A percentile compares a stretch with the other conserved stretches of the same genome.
Evolutionary conservation across 106 monocot species (phyloP).

Genomic region (Iris macrosiphon): DNA sequence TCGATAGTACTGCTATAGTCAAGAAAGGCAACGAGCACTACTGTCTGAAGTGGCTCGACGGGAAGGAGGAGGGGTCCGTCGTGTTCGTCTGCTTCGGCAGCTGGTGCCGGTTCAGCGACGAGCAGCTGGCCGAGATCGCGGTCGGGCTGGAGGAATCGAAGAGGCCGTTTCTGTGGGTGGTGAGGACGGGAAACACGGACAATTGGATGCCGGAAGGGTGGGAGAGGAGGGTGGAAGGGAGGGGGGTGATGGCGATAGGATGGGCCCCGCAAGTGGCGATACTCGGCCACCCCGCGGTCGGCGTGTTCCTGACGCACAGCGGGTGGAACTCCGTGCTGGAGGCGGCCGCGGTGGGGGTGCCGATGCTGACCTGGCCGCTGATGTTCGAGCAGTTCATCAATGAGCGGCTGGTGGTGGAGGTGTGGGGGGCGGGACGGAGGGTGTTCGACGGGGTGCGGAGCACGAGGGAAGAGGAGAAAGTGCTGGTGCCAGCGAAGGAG

Average conservation of each 20-base stretch:
- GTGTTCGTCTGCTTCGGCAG: conserved; percentile 7
- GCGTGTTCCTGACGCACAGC: conserved; percentile 42
- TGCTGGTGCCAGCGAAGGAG: conserved; percentile 19
- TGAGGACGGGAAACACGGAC: conserved; percentile 9
- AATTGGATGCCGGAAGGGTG: conserved; percentile 10
- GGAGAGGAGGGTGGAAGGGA: conserved; percentile 14
- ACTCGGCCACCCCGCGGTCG: conserved; percentile 29
- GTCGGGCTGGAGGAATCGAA: not conserved
- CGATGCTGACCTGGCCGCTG: conserved; percentile 42
- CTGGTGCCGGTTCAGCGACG: conserved; percentile 1
- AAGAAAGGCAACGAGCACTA: not conserved
- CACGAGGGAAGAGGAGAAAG: conserved; percentile 6
- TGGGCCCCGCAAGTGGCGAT: conserved; percentile 47
- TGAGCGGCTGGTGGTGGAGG: conserved; percentile 30
- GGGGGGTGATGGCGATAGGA: conserved; percentile 25
- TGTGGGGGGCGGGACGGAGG: conserved; percentile 13
- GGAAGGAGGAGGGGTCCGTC: conserved; percentile 4
- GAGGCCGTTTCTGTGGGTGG: conserved; percentile 16
- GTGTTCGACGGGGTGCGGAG: conserved; percentile 31
- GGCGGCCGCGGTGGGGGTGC: conserved; percentile 22
- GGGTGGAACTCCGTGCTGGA: conserved; percentile 56
- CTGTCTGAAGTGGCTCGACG: conserved; percentile 5
- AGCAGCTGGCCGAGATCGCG: conserved; percentile 5
- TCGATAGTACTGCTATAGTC: conserved; percentile 4
- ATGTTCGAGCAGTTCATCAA: conserved; percentile 56